Percentiles rank a stretch among this genome's conserved stretches.
Conservation (phyloP, 805 yeast genomes). For the Metschnikowia proteae region DNA sequence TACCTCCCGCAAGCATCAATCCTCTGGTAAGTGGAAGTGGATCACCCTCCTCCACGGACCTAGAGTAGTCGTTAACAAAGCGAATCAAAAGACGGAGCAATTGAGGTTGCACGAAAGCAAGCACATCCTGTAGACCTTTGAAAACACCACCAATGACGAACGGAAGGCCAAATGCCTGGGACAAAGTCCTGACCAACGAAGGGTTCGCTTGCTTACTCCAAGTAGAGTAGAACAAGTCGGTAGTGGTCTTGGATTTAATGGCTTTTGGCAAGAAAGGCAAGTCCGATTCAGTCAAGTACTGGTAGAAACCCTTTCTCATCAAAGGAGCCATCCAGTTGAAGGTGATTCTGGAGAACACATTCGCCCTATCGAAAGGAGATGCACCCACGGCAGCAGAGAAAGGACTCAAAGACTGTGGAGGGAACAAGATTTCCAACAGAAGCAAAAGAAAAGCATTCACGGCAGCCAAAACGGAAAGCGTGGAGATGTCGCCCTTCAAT, state of each 20-base stretch:
- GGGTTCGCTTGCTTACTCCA: conserved; percentile 61
- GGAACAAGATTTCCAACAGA: conserved; percentile 41
- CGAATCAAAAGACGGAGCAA: conserved; percentile 32
- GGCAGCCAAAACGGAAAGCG: conserved; percentile 29
- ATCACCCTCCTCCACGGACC: conserved; percentile 31
- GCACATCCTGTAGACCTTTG: conserved; percentile 69
- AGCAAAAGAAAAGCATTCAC: conserved; percentile 42
- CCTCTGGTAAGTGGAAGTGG: conserved; percentile 68
- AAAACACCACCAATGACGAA: conserved; percentile 68
- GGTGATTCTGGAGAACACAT: conserved; percentile 71
- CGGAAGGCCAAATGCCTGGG: conserved; percentile 71
- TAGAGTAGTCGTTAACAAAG: conserved; percentile 37
- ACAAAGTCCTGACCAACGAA: conserved; percentile 58
- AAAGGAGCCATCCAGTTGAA: conserved; percentile 90
- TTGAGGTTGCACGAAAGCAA: conserved; percentile 42
- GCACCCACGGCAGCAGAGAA: conserved; percentile 3
- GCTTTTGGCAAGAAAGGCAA: conserved; percentile 74
- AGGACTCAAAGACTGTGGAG: conserved; percentile 22
- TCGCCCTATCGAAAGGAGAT: conserved; percentile 25
- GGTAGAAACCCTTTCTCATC: conserved; percentile 72
- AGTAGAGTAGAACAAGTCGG: conserved; percentile 46
- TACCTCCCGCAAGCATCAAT: conserved; percentile 65
- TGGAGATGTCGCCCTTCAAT: conserved; percentile 18
- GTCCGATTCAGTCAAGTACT: conserved; percentile 55
- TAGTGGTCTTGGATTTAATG: conserved; percentile 52